Conservation (phyloP, 225 moss, liverwort and hornwort genomes). For the Asterella californica region DNA sequence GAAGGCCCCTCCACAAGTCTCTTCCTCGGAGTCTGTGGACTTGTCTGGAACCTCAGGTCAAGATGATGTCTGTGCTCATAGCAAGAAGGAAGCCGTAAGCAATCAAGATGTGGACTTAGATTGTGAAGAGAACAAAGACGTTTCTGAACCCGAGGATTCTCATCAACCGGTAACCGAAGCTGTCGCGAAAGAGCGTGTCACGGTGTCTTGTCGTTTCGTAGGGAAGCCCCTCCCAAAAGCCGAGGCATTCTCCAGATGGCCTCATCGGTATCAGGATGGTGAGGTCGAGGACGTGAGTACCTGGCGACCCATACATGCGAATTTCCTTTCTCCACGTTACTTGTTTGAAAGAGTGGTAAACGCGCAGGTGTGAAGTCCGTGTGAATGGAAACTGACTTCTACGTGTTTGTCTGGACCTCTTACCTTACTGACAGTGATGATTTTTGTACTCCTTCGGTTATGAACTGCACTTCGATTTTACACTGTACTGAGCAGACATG, state of each 20-base stretch:
- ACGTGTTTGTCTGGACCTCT: not conserved
- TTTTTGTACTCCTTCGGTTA: too few relatives aligned
- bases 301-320: not conserved
- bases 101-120: not conserved
- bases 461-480: too few relatives aligned
- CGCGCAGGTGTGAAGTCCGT: not conserved
- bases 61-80: not conserved
- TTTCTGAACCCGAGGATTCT: not conserved
- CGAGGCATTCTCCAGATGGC: slow-evolving; percentile 39
- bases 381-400: not conserved
- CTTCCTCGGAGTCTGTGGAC: not conserved
- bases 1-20: not conserved
- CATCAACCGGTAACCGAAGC: not conserved
- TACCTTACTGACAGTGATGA: too few relatives aligned
- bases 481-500: too few relatives aligned
- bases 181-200: slow-evolving; percentile 19
- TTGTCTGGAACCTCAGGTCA: not conserved
- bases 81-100: not conserved
- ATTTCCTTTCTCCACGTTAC: not conserved
- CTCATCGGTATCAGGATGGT: slow-evolving; percentile 30
- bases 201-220: slow-evolving; percentile 25
- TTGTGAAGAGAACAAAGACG: not conserved
- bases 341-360: not conserved
- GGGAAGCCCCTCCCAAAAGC: slow-evolving; percentile 39
- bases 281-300: slow-evolving; percentile 10